Evolutionary conservation across 2,329 filamentous ascomycete genomes (phyloP), one percentile per base, ranked within the genome.

Genomic region (Xylaria multiplex): DNA sequence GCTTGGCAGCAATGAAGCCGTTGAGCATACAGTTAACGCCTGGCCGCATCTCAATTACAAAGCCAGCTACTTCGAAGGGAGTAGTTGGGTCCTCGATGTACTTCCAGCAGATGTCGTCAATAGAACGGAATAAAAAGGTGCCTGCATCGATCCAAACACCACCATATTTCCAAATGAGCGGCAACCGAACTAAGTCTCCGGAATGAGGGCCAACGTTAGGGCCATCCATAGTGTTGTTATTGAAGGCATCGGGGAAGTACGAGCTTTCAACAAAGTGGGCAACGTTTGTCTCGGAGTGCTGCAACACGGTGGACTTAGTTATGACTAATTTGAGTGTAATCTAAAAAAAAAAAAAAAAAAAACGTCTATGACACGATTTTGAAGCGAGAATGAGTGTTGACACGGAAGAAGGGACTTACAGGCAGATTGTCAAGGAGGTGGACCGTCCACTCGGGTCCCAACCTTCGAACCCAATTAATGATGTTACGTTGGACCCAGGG

Each of bases 111-210:
- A 83, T 77, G 2, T 75, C 73, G 13, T 83, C 81, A 0, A 83
- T 66, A 40, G 78, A 72, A 0, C 78, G 76, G 53, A 83, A 77
- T 0, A 83, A 71, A 19, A 82, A 79, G 4, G 78, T 79, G 1
- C 80, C 79, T 0, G 78, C 79, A 13, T 84, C 82, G 58, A 83
- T 77, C 76, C 78, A 83, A 1, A 81, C 74, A 0, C 82, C 81
- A 0, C 81, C 82, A 37, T 82, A 76, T 6, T 78, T 70, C 59
- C 77, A 80, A 2, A 84, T 62, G 2, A 81, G 70, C 0, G 81
- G 77, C 0, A 83, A 75, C 0, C 84, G 80, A 5, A 85, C 73
- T 0, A 85, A 75, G 59, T 86, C 84, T 2, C 81, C 81, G 0
- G 77, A 79, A 66, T 86, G 84, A 1, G 77, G 77, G 1, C 80